Percentiles rank a stretch among this genome's conserved stretches.
These are phyloP conservation scores for Actinidia arguta DNA, from an alignment of 179 eudicot genomes.

Conservation along the genomic window DNA sequence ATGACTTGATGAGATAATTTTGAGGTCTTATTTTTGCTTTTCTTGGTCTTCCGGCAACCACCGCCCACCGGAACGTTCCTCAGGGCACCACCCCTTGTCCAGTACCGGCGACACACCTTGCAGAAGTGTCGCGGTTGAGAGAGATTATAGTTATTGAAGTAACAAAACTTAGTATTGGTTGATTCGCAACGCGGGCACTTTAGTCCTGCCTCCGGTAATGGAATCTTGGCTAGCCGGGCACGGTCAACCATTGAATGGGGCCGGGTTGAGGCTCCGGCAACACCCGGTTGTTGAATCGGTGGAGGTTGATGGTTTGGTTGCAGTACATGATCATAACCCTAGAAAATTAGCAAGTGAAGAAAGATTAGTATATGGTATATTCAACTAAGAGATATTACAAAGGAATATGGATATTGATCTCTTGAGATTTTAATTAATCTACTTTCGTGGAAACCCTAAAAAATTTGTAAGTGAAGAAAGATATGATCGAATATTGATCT, in stretches of 20 bases:
- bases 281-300: constrained; percentile 28
- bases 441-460: constrained; percentile 40
- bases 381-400: no score
- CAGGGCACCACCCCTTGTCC: constrained; percentile 42
- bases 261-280: constrained; percentile 22
- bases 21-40: constrained; percentile 19
- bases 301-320: constrained; percentile 29
- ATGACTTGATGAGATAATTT: constrained; percentile 22
- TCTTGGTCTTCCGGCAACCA: constrained; percentile 41
- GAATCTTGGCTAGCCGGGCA: constrained; percentile 43
- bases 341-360: constrained; percentile 19
- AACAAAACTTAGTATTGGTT: constrained; percentile 40
- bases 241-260: constrained; percentile 49
- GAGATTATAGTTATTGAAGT: constrained; percentile 45
- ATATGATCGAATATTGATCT: no score
- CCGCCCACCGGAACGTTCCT: constrained; percentile 44
- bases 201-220: constrained; percentile 42
- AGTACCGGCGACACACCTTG: constrained; percentile 40
- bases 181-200: constrained; percentile 46
- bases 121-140: constrained; percentile 44
- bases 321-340: no score
- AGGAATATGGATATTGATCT: no score
- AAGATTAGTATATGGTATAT: neutral
- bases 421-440: constrained; percentile 25
- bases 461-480: neutral